Base-by-base conservation (phyloP, 1,284 basidiomycete species). In the Porphyrellus sp. region DNA sequence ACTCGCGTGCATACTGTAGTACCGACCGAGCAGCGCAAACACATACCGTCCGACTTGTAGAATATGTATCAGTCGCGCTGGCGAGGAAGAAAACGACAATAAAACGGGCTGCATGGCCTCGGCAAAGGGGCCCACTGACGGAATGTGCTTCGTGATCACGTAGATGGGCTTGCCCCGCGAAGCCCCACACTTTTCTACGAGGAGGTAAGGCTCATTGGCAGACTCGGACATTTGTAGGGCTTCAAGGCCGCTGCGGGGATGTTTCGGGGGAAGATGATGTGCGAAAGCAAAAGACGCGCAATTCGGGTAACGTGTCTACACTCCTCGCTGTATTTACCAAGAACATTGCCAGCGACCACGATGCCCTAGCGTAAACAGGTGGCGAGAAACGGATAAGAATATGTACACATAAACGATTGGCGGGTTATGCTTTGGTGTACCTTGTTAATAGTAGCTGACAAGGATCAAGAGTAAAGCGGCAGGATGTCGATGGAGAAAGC, bases 101-200 rank as follows among this genome's bases (percentile, higher is more conserved):
- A 46, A 61, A 57, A 53, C 46, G 16, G 43, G 23, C n/a, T n/a
- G n/a, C 38, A 49, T 18, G 18, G 21, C 20, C 37, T 39, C 37
- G 46, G 52, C 38, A 53, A 47, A 23, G 31, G 38, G 31, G 34
- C 31, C 49, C 21, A 74, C 72, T 73, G 53, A 76, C 74, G 72
- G 74, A 28, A 59, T 71, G 41, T 76, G 59, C 57, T 73, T 75
- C 20, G 73, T 73, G 61, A 73, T 75, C 54, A 76, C 74, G 51
- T 73, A 73, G 57, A 73, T 74, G 34, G 73, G 72, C 43, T 66
- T 73, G 35, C 73, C 74, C 27, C 74, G 64, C 27, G 65, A 63
- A 31, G 71, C 69, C 8, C 72, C 72, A 53, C 72, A 73, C 58
- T 73, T 74, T 59, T 73, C 72, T 28, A 73, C 68, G 46, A 73